Conservation (phyloP, 768 basidiomycete genomes). For the Flagelloscypha sp. region DNA sequence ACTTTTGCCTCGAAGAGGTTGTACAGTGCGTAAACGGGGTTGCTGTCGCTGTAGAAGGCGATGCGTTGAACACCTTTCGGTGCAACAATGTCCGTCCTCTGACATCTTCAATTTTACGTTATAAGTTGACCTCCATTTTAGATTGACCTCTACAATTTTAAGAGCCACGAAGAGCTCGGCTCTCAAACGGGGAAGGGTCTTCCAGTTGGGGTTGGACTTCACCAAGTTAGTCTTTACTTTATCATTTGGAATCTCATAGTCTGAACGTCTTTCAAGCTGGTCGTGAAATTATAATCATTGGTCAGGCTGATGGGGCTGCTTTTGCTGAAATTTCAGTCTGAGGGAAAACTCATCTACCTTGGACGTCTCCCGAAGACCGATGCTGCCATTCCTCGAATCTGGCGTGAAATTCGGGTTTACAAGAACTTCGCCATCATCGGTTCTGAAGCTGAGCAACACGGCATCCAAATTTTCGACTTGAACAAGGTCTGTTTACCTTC, state of each 20-base stretch:
- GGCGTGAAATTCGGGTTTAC: slow-evolving; percentile 20
- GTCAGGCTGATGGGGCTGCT: slow-evolving; percentile 13
- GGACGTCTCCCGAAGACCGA: slow-evolving; percentile 19
- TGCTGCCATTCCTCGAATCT: slow-evolving; percentile 11
- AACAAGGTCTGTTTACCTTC: slow-evolving; percentile 14
- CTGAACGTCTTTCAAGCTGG: too few species aligned
- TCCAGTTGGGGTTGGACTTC: slow-evolving; percentile 14
- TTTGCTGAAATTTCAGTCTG: slow-evolving; percentile 7
- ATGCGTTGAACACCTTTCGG: too few species aligned
- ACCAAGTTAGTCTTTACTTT: too few species aligned
- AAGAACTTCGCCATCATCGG: slow-evolving; percentile 17
- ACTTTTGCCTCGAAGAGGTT: too few species aligned
- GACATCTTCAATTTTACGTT: slow-evolving; percentile 14
- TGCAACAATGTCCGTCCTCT: slow-evolving; percentile 15
- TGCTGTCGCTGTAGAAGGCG: too few species aligned
- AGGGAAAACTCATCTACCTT: slow-evolving; percentile 15
- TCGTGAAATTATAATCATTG: slow-evolving; percentile 13
- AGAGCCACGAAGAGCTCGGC: slow-evolving; percentile 12
- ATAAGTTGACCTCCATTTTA: slow-evolving; percentile 11
- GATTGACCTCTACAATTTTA: slow-evolving; percentile 13
- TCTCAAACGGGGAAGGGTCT: slow-evolving; percentile 10
- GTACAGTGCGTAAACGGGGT: slow-evolving; percentile 10
- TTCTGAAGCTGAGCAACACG: slow-evolving; percentile 18
- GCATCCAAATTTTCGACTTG: slow-evolving; percentile 22
- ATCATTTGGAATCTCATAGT: too few species aligned